Evolutionary conservation across 345 rosid genomes (phyloP).

Genomic region (Gossypium bickii): DNA sequence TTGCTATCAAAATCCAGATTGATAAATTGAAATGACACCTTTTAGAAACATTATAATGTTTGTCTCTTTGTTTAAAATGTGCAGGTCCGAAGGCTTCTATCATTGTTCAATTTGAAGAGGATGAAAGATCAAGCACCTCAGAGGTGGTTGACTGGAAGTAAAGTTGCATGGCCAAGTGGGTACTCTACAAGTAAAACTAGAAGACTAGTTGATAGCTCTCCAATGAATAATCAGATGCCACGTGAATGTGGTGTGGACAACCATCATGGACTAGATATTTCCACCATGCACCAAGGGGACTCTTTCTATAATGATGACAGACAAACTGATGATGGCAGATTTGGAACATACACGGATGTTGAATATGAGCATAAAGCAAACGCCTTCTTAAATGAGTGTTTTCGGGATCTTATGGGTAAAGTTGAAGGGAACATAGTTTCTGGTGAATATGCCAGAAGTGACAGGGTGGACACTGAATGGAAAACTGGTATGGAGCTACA

Average conservation of each 20-base stretch:
- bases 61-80: slow-evolving; percentile 1
- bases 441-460: slow-evolving; percentile 10
- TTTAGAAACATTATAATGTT: neutral
- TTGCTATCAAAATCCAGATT: neutral
- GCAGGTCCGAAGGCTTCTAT: slow-evolving; percentile 43
- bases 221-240: neutral
- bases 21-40: neutral
- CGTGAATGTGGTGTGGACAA: slow-evolving; percentile 18
- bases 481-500: slow-evolving; percentile 14
- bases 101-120: slow-evolving; percentile 40
- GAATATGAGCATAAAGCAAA: slow-evolving; percentile 13
- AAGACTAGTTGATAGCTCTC: slow-evolving; percentile 14
- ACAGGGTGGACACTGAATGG: slow-evolving; percentile 21
- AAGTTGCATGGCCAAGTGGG: slow-evolving; percentile 18
- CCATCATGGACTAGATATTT: slow-evolving; percentile 10
- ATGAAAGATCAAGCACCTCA: slow-evolving; percentile 17
- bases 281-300: slow-evolving; percentile 19
- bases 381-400: slow-evolving; percentile 14
- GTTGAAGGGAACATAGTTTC: slow-evolving; percentile 1
- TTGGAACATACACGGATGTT: slow-evolving; percentile 4
- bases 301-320: slow-evolving; percentile 15
- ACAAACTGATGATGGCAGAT: slow-evolving; percentile 20
- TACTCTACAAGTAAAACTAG: slow-evolving; percentile 14
- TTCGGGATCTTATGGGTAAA: slow-evolving; percentile 6
- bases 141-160: slow-evolving; percentile 10